Evolutionary conservation across 1,139 yeast genomes (phyloP).

Genomic region (Petasospora fabianii): DNA sequence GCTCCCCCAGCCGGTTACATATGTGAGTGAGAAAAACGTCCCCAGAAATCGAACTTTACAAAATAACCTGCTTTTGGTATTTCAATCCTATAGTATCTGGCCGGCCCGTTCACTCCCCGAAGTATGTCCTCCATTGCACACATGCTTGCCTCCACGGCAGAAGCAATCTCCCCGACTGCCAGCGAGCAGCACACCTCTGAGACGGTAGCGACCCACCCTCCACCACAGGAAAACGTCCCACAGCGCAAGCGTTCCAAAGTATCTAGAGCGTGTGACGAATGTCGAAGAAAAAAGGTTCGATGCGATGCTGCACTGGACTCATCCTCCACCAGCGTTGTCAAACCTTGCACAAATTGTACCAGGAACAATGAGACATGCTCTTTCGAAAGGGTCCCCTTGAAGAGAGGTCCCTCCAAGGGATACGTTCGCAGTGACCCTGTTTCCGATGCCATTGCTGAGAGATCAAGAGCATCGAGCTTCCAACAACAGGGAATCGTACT

Average conservation of each 20-base stretch:
- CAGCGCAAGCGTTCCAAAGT: slow-evolving; percentile 59
- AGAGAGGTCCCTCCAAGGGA: slow-evolving; percentile 77
- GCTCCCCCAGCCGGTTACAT: too few relatives aligned
- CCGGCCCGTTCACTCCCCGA: neutral
- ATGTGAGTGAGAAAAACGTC: too few relatives aligned
- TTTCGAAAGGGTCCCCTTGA: slow-evolving; percentile 65
- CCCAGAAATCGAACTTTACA: too few relatives aligned
- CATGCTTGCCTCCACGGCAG: slow-evolving; percentile 11
- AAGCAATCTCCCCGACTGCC: neutral
- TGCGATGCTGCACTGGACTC: slow-evolving; percentile 56
- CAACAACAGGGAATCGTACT: slow-evolving; percentile 19
- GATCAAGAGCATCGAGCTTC: slow-evolving; percentile 18
- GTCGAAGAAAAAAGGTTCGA: slow-evolving; percentile 59
- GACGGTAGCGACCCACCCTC: neutral
- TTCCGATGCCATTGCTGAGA: slow-evolving; percentile 11
- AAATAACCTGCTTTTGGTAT: too few relatives aligned
- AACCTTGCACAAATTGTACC: slow-evolving; percentile 53
- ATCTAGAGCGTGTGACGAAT: slow-evolving; percentile 65
- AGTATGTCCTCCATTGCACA: slow-evolving; percentile 15
- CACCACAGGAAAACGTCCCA: slow-evolving; percentile 7
- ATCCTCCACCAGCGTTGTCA: slow-evolving; percentile 41
- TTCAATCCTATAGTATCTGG: neutral
- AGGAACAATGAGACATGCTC: slow-evolving; percentile 54
- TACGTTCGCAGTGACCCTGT: slow-evolving; percentile 34
- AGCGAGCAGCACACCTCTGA: too few relatives aligned